Evolutionary conservation across 495 filamentous ascomycete species (phyloP), one percentile per base, ranked within the genome.

Genomic region (Copromyces sp.): DNA sequence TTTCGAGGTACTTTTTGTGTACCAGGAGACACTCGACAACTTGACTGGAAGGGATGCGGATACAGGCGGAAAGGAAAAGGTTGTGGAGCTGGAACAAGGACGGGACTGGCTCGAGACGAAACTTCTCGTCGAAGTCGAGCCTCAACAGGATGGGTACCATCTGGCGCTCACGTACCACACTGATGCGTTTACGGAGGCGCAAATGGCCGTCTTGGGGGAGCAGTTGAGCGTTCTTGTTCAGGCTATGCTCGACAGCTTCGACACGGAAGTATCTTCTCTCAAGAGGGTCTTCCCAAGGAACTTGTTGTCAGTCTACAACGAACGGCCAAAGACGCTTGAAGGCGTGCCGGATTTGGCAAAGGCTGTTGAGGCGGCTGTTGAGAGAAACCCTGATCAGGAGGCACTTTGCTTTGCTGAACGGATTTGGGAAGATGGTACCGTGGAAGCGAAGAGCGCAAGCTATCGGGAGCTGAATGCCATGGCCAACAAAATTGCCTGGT

Each of bases 1-100:
- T 3, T 95, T 93, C 73, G 90, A 94, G 70, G 86, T 89, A 0
- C 82, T 94, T 2, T 84, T 95, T 68, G 89, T 93, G 7, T 96
- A 93, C 84, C 93, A 96, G 73, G 89, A 95, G 77, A 89, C 88
- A 3, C 79, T 90, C 11, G 76, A 85, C 45, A 83, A 78, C 17
- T 12, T 35, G 53, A 37, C 24, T 16, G 24, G 24, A 24, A 5
- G 29, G 0, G 7, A 65, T 35, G 53, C 0, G 29, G 76, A 81
- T 16, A 77, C 80, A 14, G 74, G 76, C 0, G 72, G 74, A 2
- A 47, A 73, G 29, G 16, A 6, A 12, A 65, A 17, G 14, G 6
- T 65, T 0, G 53, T 65, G 29, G 53, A 65, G 29, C 6, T 65
- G 53, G 9, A 47, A 12, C 6, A 68, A 11, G 45, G 4, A 0